phyloP scores from a whole-genome alignment of 2,329 filamentous ascomycete species.

The Beauveria sp. region DNA sequence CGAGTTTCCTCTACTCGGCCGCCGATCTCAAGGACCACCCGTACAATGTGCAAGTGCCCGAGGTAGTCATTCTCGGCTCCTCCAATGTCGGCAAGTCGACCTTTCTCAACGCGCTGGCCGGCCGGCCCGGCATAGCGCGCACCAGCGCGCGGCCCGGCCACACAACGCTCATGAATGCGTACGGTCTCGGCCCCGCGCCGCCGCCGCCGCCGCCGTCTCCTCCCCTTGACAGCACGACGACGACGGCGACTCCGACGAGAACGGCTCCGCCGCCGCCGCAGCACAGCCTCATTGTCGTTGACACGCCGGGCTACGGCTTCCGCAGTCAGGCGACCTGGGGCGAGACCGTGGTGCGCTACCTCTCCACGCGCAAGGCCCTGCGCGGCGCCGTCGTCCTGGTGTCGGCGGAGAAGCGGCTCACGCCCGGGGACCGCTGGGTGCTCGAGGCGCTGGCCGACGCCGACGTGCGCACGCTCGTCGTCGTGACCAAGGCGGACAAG shows the following conservation, averaged over 20 bases:
- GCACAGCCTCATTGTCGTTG: slow-evolving; percentile 41
- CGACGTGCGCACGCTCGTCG: slow-evolving; percentile 38
- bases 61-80: slow-evolving; percentile 73
- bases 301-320: slow-evolving; percentile 46
- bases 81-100: slow-evolving; percentile 88
- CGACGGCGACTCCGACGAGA: background rate
- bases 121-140: slow-evolving; percentile 36
- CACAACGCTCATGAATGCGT: slow-evolving; percentile 49
- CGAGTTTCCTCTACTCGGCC: slow-evolving; percentile 42
- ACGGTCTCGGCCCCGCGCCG: slow-evolving; percentile 41
- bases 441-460: slow-evolving; percentile 38
- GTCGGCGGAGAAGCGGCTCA: slow-evolving; percentile 44
- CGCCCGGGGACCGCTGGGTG: slow-evolving; percentile 39
- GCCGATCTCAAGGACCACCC: slow-evolving; percentile 40
- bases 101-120: slow-evolving; percentile 74
- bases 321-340: slow-evolving; percentile 44
- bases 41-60: slow-evolving; percentile 44
- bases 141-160: slow-evolving; percentile 44
- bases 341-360: slow-evolving; percentile 41
- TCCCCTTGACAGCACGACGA: slow-evolving; percentile 23
- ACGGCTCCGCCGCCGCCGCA: slow-evolving; percentile 21
- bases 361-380: slow-evolving; percentile 38
- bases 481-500: slow-evolving; percentile 53
- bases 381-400: slow-evolving; percentile 47
- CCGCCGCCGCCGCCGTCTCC: slow-evolving; percentile 19